These are phyloP conservation scores for Favolaschia claudopus DNA, from an alignment of 768 basidiomycete genomes.

Conservation along the genomic window DNA sequence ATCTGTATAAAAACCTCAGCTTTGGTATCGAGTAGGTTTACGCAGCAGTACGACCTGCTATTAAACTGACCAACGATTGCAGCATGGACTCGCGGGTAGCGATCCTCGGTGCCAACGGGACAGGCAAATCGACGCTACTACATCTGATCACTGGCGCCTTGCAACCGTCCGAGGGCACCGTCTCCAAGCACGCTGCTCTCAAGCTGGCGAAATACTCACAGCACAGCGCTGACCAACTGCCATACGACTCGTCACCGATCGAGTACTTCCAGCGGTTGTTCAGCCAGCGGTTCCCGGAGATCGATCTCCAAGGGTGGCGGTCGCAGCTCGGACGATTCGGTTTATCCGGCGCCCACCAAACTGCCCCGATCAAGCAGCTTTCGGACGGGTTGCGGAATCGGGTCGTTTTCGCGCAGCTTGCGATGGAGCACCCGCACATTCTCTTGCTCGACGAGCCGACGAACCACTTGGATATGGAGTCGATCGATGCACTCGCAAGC, in stretches of 20 bases:
- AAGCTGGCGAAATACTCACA: constrained; percentile 99
- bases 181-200: constrained; percentile 87
- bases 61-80: constrained; percentile 42
- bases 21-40: constrained; percentile 94
- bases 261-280: constrained; percentile 93
- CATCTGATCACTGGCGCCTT: constrained; percentile 87
- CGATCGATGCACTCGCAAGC: constrained; percentile 93
- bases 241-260: constrained; percentile 89
- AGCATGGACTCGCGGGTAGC: constrained; percentile 96
- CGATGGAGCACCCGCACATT: constrained; percentile 98
- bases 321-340: constrained; percentile 96
- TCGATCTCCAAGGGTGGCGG: constrained; percentile 93
- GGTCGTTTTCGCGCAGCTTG: constrained; percentile 94
- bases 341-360: constrained; percentile 93
- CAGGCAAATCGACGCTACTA: constrained; percentile 92
- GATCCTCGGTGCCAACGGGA: constrained; percentile 95
- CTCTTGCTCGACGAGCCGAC: constrained; percentile 94
- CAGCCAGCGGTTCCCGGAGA: constrained; percentile 87
- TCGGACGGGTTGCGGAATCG: constrained; percentile 97
- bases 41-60: no score
- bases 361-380: constrained; percentile 90
- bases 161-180: constrained; percentile 82
- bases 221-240: constrained; percentile 98
- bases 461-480: constrained; percentile 97
- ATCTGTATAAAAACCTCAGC: constrained; percentile 86